A percentile compares a stretch with the other conserved stretches of the same genome.
These are phyloP conservation scores for Aaosphaeria arxii DNA, from an alignment of 2,329 filamentous ascomycete species.

Conservation along the genomic window DNA sequence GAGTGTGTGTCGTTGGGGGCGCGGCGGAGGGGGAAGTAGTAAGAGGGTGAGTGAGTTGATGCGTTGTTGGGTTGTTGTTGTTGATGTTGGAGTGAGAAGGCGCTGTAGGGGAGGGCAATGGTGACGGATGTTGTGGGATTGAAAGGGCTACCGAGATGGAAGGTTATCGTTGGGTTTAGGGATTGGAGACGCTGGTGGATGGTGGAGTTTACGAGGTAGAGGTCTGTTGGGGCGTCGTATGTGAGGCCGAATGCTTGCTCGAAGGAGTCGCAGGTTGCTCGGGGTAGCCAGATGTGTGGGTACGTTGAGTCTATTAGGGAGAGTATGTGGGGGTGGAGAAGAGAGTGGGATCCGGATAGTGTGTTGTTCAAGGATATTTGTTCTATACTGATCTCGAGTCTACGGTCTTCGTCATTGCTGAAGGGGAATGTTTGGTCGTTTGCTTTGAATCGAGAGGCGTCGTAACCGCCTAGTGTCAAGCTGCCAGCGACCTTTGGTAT, in stretches of 20 bases:
- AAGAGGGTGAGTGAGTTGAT: slow-evolving; percentile 54
- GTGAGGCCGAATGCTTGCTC: slow-evolving; percentile 25
- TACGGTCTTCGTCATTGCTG: slow-evolving; percentile 1
- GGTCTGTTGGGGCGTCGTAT: slow-evolving; percentile 19
- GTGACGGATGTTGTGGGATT: slow-evolving; percentile 15
- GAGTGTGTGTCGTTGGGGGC: slow-evolving; percentile 50
- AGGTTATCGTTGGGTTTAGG: slow-evolving; percentile 24
- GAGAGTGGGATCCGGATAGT: slow-evolving; percentile 10
- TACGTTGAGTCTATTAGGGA: slow-evolving; percentile 28
- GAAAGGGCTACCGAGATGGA: slow-evolving; percentile 10
- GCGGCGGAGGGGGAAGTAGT: slow-evolving; percentile 62
- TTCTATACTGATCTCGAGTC: slow-evolving; percentile 4
- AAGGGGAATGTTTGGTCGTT: slow-evolving; percentile 12
- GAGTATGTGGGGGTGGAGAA: slow-evolving; percentile 3
- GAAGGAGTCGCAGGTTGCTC: slow-evolving; percentile 24
- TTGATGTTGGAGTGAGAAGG: slow-evolving; percentile 36
- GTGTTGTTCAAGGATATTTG: slow-evolving; percentile 2
- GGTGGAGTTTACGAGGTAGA: slow-evolving; percentile 26
- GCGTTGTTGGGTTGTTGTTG: slow-evolving; percentile 33
- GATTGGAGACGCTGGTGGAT: slow-evolving; percentile 14
- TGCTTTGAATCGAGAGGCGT: slow-evolving; percentile 17
- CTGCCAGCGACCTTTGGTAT: slow-evolving; percentile 8
- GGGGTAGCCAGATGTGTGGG: slow-evolving; percentile 30
- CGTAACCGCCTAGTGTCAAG: slow-evolving; percentile 33
- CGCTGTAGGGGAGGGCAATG: slow-evolving; percentile 40